Evolutionary conservation across 2,329 filamentous ascomycete species (phyloP).

Genomic region (Proliferodiscus dingleyae): DNA sequence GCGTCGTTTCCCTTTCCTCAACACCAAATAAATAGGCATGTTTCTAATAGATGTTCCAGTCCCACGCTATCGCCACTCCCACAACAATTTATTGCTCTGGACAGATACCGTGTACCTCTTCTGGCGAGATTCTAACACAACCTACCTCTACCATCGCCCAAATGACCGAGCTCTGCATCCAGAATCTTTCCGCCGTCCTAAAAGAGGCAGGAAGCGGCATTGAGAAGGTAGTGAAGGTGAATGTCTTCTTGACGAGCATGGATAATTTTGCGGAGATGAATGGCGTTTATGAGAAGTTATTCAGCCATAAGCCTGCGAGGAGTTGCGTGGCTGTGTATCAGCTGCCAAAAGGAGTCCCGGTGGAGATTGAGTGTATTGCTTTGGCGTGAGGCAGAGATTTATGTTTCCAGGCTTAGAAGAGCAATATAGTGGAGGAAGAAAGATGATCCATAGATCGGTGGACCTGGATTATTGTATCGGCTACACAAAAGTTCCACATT

Average conservation of each 20-base stretch:
- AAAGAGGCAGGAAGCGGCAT: conserved; percentile 76
- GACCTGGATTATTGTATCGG: not conserved
- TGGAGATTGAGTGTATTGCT: conserved; percentile 91
- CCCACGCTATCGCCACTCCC: conserved; percentile 61
- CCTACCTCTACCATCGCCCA: conserved; percentile 59
- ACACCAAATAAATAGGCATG: conserved; percentile 6
- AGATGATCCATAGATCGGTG: not conserved
- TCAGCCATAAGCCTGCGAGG: conserved; percentile 79
- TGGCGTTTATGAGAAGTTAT: conserved; percentile 77
- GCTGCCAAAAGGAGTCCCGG: conserved; percentile 79
- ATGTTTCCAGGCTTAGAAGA: not conserved
- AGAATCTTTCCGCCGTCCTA: conserved; percentile 83
- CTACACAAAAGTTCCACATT: not conserved
- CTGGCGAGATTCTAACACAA: conserved; percentile 30
- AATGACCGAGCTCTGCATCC: conserved; percentile 61
- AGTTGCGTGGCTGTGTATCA: conserved; percentile 90
- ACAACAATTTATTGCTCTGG: conserved; percentile 64
- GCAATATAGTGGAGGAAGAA: not conserved
- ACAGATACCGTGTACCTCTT: conserved; percentile 33
- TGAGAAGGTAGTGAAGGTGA: conserved; percentile 83
- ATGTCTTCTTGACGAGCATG: conserved; percentile 77
- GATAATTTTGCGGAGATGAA: conserved; percentile 83
- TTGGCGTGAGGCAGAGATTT: conserved; percentile 43
- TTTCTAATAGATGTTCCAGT: conserved; percentile 36
- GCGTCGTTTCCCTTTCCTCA: conserved; percentile 4